phyloP scores from a whole-genome alignment of 2,329 filamentous ascomycete genomes.

The Penicillium frequentans region DNA sequence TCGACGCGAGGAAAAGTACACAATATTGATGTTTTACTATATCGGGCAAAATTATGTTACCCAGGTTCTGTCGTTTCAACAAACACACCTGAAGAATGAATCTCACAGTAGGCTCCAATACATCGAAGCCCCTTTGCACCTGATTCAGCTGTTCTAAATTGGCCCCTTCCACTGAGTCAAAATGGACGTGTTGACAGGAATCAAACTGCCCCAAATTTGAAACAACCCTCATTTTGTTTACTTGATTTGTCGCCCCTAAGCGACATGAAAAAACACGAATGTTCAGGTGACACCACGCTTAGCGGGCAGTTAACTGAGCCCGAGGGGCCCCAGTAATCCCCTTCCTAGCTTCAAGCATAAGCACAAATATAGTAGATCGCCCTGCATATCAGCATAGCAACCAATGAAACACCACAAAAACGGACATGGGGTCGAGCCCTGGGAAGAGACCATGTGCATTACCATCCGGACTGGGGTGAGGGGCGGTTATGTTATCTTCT shows the following conservation, averaged over 20 bases:
- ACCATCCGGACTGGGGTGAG: background rate
- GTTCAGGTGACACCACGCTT: background rate
- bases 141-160: background rate
- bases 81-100: background rate
- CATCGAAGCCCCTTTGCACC: background rate
- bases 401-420: background rate
- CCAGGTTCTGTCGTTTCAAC: background rate
- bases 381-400: background rate
- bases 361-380: background rate
- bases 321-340: background rate
- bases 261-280: background rate
- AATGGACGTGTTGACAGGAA: background rate
- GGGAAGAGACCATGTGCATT: background rate
- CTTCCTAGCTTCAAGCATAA: background rate
- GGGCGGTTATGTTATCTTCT: constrained; percentile 13
- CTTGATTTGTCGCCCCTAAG: background rate
- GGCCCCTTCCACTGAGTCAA: background rate
- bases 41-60: background rate
- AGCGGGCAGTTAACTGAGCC: background rate
- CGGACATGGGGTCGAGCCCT: background rate
- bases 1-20: background rate
- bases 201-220: background rate
- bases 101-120: background rate
- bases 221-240: background rate
- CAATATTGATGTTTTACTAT: background rate